These are phyloP conservation scores for Hibiscus syriacus DNA, from an alignment of 345 rosid genomes.

Conservation along the genomic window DNA sequence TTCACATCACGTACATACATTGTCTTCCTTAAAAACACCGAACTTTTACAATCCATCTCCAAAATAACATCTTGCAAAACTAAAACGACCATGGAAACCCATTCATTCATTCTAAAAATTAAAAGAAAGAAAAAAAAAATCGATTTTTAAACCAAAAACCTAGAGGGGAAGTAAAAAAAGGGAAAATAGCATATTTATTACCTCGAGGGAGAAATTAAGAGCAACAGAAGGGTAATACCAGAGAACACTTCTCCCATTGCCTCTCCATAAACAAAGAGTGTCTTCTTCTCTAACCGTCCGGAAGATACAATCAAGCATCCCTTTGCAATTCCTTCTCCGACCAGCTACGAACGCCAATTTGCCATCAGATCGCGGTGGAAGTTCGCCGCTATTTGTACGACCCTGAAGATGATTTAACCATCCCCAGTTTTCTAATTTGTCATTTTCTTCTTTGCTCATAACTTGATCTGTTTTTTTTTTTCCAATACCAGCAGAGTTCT, in stretches of 20 bases:
- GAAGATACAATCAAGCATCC: conserved; percentile 81
- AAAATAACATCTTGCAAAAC: background rate
- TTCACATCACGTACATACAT: conserved; percentile 17
- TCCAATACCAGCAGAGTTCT: too few species aligned
- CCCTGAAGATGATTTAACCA: conserved; percentile 7
- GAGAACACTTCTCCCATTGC: conserved; percentile 89
- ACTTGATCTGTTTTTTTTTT: too few species aligned
- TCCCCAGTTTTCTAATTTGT: conserved; percentile 28
- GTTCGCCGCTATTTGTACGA: conserved; percentile 29
- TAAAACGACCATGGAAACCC: background rate
- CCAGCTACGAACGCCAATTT: conserved; percentile 67
- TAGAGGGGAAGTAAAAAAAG: background rate
- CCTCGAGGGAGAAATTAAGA: conserved; percentile 94
- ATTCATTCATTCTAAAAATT: background rate
- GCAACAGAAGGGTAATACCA: conserved; percentile 96
- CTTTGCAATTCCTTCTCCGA: conserved; percentile 65
- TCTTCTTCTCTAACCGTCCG: conserved; percentile 89
- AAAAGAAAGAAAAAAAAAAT: background rate
- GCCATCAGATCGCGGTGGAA: conserved; percentile 85
- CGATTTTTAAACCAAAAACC: background rate
- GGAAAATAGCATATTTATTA: background rate
- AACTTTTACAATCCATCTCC: conserved; percentile 1
- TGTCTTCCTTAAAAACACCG: background rate
- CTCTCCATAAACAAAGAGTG: conserved; percentile 83
- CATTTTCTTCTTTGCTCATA: conserved; percentile 40